Percentiles rank a stretch among this genome's conserved stretches.
Evolutionary conservation across 768 basidiomycete genomes (phyloP).

Genomic region (Pisolithus marmoratus): DNA sequence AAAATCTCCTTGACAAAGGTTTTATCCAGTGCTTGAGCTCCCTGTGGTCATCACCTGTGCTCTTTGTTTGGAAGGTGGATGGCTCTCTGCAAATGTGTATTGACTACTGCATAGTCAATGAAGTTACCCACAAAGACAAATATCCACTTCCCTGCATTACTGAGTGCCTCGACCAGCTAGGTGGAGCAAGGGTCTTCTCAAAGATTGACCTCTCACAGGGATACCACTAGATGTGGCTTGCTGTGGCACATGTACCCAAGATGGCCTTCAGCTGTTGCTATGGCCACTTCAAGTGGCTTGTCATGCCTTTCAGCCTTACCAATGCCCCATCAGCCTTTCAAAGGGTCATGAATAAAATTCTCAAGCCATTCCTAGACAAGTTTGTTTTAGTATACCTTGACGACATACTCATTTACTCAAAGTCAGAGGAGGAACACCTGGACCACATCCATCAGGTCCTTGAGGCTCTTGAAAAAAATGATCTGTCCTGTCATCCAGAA

Average conservation of each 20-base stretch:
- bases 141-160: conserved; percentile 26
- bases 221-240: too few species aligned
- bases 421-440: conserved; percentile 7
- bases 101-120: conserved; percentile 29
- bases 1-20: too few species aligned
- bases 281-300: too few species aligned
- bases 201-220: conserved; percentile 13
- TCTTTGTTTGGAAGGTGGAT: too few species aligned
- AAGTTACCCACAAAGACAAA: conserved; percentile 16
- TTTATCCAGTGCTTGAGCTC: neutral
- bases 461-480: conserved; percentile 25
- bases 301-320: conserved; percentile 31
- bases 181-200: conserved; percentile 17
- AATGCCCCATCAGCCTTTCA: conserved; percentile 30
- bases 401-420: conserved; percentile 28
- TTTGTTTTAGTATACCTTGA: conserved; percentile 35
- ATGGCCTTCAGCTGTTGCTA: too few species aligned
- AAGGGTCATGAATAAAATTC: conserved; percentile 3
- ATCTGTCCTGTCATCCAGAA: neutral
- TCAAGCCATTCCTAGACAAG: conserved; percentile 21
- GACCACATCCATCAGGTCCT: conserved; percentile 31
- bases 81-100: conserved; percentile 11
- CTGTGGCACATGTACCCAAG: too few species aligned
- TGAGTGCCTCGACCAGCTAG: neutral
- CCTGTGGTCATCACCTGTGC: conserved; percentile 1